phyloP scores from a whole-genome alignment of 768 basidiomycete species.

The Termitomyces sp. region DNA sequence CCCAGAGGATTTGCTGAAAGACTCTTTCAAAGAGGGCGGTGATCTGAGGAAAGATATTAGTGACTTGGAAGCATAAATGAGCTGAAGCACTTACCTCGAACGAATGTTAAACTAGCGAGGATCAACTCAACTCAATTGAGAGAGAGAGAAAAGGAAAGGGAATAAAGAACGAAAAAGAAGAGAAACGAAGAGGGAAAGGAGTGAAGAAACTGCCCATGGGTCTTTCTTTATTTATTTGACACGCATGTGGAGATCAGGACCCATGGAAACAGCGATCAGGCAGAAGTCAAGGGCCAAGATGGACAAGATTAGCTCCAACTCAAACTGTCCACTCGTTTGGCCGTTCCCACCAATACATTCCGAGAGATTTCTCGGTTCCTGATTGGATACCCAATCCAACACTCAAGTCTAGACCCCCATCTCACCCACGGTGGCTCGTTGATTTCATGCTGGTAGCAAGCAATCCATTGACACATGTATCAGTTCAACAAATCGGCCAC shows the following conservation, averaged over 20 bases:
- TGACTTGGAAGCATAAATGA: background rate
- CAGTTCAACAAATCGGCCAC: background rate
- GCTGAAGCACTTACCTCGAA: constrained; percentile 41
- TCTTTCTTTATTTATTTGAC: constrained; percentile 22
- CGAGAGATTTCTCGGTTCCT: background rate
- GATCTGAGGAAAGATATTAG: constrained; percentile 35
- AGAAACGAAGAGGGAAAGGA: constrained; percentile 19
- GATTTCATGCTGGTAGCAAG: background rate
- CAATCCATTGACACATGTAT: background rate
- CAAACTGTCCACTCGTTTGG: background rate
- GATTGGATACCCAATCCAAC: background rate
- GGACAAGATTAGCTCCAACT: background rate
- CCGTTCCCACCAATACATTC: background rate
- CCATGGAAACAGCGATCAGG: constrained; percentile 5
- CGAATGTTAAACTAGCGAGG: constrained; percentile 51
- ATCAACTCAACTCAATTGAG: constrained; percentile 62
- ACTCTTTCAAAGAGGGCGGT: constrained; percentile 70
- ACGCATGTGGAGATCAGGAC: constrained; percentile 18
- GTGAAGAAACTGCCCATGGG: background rate
- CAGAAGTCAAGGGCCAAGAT: background rate
- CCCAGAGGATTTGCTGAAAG: constrained; percentile 56
- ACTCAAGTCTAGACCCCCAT: too few relatives aligned
- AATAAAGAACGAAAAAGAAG: constrained; percentile 27
- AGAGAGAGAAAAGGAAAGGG: constrained; percentile 39
- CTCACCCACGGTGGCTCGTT: background rate